Base-by-base conservation (phyloP, 371 early-diverging fungal genomes). In the Lichtheimia hyalospora region DNA sequence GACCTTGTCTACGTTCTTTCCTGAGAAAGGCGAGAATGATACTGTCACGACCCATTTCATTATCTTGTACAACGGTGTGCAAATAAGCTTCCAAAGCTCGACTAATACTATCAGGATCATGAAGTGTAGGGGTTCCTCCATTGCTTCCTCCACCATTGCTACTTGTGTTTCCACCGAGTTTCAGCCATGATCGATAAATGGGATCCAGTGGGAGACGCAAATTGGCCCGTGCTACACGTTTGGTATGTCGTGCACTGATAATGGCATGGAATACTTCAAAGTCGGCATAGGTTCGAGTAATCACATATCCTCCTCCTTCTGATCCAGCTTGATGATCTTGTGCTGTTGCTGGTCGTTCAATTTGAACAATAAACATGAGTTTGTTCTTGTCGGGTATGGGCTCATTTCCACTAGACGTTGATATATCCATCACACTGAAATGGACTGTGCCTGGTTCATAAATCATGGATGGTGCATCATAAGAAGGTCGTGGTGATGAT, bases 241-340 rank as follows among this genome's bases (percentile, higher is more conserved):
- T 71, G 0, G 71, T 42, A 54, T 81, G 71, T 16, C 68, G 64
- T 3, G 74, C 70, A 43, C 54, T 48, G 3, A 81, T 56, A 2
- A 75, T 68, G 0, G 72, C 58, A 28, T 81, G 70, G 43, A 81
- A 73, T 3, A 61, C 66, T 52, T 75, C 78, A 58, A 81, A 81
- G 57, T 81, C 78, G 5, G 64, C 58, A 50, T 75, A 81, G 2
- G 70, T 70, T 21, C 81, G 61, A 13, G 78, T 77, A 24, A 81
- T 75, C 2, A 81, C 78, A 61, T 81, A 81, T 0, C 81, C 81
- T 14, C 77, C 77, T 2, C 81, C 81, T 56, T 81, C 81, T 5
- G 81, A 77, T 5, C 68, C 69, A 7, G 68, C 34, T 8, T 34
- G 34, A 21, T 66, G 62, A 5, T 69, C 70, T 15, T 70, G 62